phyloP scores from a whole-genome alignment of 2,329 filamentous ascomycete species.

The Metarhizium anisopliae region DNA sequence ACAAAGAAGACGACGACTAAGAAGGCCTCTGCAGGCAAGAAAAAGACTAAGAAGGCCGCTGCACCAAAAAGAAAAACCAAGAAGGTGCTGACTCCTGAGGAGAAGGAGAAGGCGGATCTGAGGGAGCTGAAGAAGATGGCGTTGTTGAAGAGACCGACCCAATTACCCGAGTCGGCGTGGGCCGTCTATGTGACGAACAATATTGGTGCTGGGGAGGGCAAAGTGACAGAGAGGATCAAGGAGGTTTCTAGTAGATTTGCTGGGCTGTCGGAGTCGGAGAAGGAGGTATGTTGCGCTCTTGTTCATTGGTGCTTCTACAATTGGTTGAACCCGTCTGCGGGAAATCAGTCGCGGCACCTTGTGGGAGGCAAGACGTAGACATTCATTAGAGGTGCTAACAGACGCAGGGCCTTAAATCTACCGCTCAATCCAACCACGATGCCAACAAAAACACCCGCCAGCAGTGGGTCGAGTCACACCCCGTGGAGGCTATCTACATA shows the following conservation, averaged over 20 bases:
- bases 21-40: slow-evolving; percentile 33
- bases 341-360: background rate
- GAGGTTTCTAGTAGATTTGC: slow-evolving; percentile 27
- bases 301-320: background rate
- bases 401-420: slow-evolving; percentile 22
- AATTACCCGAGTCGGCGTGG: slow-evolving; percentile 26
- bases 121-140: slow-evolving; percentile 30
- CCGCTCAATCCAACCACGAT: slow-evolving; percentile 28
- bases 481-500: slow-evolving; percentile 27
- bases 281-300: slow-evolving; percentile 31
- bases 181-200: slow-evolving; percentile 27
- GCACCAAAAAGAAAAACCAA: slow-evolving; percentile 29
- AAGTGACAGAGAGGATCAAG: slow-evolving; percentile 15
- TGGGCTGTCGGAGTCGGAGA: slow-evolving; percentile 28
- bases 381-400: background rate
- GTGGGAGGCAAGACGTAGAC: background rate
- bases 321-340: background rate
- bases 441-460: slow-evolving; percentile 30
- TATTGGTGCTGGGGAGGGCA: slow-evolving; percentile 8
- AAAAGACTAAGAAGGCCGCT: slow-evolving; percentile 20
- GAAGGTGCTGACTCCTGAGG: slow-evolving; percentile 28
- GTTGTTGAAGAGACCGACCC: slow-evolving; percentile 30
- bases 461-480: slow-evolving; percentile 38
- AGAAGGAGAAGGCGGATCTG: slow-evolving; percentile 24
- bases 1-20: slow-evolving; percentile 15